Evolutionary conservation across 192 early-diverging fungal genomes (phyloP), one percentile per base, ranked within the genome.

Genomic region (Diversispora eburnea): DNA sequence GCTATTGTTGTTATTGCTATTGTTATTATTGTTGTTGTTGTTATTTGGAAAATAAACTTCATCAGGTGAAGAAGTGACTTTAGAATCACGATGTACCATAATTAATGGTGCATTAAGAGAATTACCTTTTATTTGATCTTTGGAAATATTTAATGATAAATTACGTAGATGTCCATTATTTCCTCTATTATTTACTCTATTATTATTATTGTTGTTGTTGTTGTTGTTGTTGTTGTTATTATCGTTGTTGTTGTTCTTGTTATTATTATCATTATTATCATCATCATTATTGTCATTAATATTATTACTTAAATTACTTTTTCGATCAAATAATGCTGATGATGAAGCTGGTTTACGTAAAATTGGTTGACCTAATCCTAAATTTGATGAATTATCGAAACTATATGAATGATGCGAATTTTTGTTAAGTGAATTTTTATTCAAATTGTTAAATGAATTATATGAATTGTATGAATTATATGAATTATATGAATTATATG

Each of bases 11-110:
- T 13, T 60, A 20, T 8, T 2, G 10, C 25, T n/a, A 39, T 39
- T 70, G 4, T 41, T n/a, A 39, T 39, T 70, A 2, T 41, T 70
- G 19, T 20, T 70, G 2, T 15, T 17, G 19, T 67, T 3, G 49
- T 46, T 41, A 49, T 49, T 42, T 3, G 43, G 56, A 47, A 71
- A 71, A 20, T 56, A 71, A 39, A 71, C 55, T 10, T 20, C 20
- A 25, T 71, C 56, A 43, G 45, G 57, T 4, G 69, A 71, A 13
- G 69, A 58, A 20, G 57, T 47, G 19, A 56, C 9, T 59, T 71
- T 71, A 45, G 69, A 47, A 54, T 73, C 72, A 39, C 61, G 60
- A 42, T 73, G 72, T 8, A 73, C 72, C 72, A 73, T 73, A 20
- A 73, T 73, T 13, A 64, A n/a, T 41, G 72, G 72, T 39, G 72